Base-by-base conservation (phyloP, 2,329 filamentous ascomycete species). In the Neopestalotiopsis sp. region DNA sequence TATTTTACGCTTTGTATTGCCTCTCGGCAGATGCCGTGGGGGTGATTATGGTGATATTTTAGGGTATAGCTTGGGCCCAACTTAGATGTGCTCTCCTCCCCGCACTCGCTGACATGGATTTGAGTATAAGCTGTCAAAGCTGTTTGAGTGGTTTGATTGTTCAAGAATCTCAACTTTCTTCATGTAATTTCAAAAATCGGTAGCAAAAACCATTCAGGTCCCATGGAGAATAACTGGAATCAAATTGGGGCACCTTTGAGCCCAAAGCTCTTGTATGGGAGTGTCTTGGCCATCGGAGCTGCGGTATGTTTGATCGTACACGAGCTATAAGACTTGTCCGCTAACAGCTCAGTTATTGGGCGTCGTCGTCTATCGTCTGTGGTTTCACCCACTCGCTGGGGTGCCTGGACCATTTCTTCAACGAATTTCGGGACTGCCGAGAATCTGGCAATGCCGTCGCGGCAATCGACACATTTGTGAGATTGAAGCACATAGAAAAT, bases 321-420 rank as follows among this genome's bases (percentile, higher is more conserved):
- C 2, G 2, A 30, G 12, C 20, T 12, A 61, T 49, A 30, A 40
- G 45, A 6, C 20, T 12, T 10, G 14, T 4, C 3, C 10, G 32
- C 24, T 53, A 17, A 28, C 28, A 30, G 14, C 7, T 4, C 49
- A 32, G 40, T 24, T 32, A 45, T 32, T 67, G 20, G n/a, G 30
- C 12, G 20, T 67, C 12, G 38, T 17, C 40, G 12, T 58, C 14
- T 67, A 67, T 17, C 66, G 66, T 38, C 17, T 67, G n/a, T 67
- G 66, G 24, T 53, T 62, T 28, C 66, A 62, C 58, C 66, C 58
- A 14, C 66, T 67, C 14, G 66, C 66, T 24, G 12, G 40, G 10
- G 40, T 67, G 10, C 58, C 58, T 3, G 66, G 66, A 10, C 66
- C 66, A 13, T 67, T 67, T 42, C 40, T 67, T 12, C 66, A 67